These are phyloP conservation scores for Cryomyces minteri DNA, from an alignment of 495 filamentous ascomycete genomes.

Conservation along the genomic window DNA sequence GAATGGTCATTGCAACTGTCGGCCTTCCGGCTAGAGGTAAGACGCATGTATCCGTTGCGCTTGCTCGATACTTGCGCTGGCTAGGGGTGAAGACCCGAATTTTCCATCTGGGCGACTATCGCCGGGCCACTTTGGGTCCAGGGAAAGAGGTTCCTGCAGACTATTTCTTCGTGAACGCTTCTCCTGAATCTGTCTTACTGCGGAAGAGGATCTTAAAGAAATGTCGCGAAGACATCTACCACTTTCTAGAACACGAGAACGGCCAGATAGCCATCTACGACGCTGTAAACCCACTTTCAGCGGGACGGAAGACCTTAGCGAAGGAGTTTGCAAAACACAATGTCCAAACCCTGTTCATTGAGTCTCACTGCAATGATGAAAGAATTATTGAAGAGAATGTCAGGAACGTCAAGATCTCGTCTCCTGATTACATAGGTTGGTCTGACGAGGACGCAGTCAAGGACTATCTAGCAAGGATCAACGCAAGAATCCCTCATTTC, in stretches of 20 bases:
- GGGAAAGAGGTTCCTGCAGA: slow-evolving; percentile 84
- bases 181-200: slow-evolving; percentile 67
- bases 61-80: slow-evolving; percentile 92
- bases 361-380: slow-evolving; percentile 85
- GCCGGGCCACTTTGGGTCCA: slow-evolving; percentile 71
- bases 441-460: slow-evolving; percentile 75
- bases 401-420: slow-evolving; percentile 90
- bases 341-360: slow-evolving; percentile 89
- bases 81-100: slow-evolving; percentile 95
- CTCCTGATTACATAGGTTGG: slow-evolving; percentile 95
- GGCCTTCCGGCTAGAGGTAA: slow-evolving; percentile 92
- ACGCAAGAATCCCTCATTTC: slow-evolving; percentile 82
- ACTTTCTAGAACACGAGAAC: slow-evolving; percentile 90
- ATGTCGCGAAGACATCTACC: slow-evolving; percentile 91
- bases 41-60: slow-evolving; percentile 93
- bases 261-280: slow-evolving; percentile 98
- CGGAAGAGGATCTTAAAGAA: slow-evolving; percentile 95
- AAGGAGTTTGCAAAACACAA: slow-evolving; percentile 95
- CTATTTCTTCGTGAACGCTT: slow-evolving; percentile 94
- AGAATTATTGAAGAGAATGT: slow-evolving; percentile 95
- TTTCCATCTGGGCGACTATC: slow-evolving; percentile 94
- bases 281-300: slow-evolving; percentile 83
- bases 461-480: slow-evolving; percentile 77
- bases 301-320: slow-evolving; percentile 68
- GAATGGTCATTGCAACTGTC: slow-evolving; percentile 93